A percentile compares a stretch with the other conserved stretches of the same genome.
Evolutionary conservation across 2,329 filamentous ascomycete genomes (phyloP).

Genomic region (Epichloe baconii): DNA sequence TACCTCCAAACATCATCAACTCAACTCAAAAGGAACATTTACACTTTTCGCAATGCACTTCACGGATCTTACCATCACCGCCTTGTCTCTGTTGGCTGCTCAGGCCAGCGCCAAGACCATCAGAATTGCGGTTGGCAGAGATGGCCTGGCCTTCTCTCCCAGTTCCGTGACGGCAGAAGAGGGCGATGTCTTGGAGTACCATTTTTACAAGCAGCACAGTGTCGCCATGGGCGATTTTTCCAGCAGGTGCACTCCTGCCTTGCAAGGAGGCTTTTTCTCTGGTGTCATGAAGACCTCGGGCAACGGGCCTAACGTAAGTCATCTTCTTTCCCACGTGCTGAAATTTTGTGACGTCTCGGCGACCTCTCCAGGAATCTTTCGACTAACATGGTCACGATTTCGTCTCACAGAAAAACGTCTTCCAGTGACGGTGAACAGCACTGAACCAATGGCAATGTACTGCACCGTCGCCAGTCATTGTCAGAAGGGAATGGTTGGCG

Average conservation of each 20-base stretch:
- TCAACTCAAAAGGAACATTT: too few relatives aligned
- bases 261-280: conserved; percentile 7
- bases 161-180: conserved; percentile 22
- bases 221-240: conserved; percentile 33
- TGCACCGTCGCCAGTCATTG: conserved; percentile 16
- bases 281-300: conserved; percentile 3
- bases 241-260: conserved; percentile 31
- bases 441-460: conserved; percentile 19
- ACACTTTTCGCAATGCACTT: conserved; percentile 8
- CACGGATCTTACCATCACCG: conserved; percentile 3
- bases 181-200: conserved; percentile 37
- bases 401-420: conserved; percentile 7
- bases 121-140: conserved; percentile 29
- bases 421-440: conserved; percentile 16
- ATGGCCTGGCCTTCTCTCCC: conserved; percentile 25
- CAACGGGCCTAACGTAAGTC: conserved; percentile 1
- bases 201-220: conserved; percentile 34
- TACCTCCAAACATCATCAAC: too few relatives aligned
- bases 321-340: background rate
- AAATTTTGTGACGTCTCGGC: background rate
- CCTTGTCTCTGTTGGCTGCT: conserved; percentile 8
- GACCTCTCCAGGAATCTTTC: background rate
- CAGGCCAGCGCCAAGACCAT: conserved; percentile 14
- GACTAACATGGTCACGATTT: conserved; percentile 2
- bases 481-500: conserved; percentile 19